Conservation (phyloP, 2,329 filamentous ascomycete genomes). For the Teratosphaeria destructans region DNA sequence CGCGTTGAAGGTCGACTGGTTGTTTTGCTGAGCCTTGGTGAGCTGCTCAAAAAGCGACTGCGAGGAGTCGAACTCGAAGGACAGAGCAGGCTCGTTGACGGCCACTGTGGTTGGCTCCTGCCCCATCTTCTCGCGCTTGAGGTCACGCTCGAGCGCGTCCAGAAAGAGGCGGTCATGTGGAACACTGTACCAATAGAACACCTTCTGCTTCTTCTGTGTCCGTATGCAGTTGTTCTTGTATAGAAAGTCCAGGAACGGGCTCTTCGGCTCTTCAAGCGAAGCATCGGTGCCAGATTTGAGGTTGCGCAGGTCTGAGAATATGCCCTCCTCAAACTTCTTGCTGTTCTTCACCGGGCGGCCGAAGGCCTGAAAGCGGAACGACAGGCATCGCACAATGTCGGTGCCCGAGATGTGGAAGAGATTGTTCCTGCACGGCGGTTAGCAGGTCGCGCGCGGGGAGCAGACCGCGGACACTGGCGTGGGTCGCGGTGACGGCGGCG, state of each 20-base stretch:
- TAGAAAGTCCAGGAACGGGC: constrained; percentile 92
- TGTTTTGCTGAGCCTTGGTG: constrained; percentile 97
- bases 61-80: constrained; percentile 98
- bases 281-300: constrained; percentile 97
- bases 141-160: constrained; percentile 88
- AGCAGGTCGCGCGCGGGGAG: constrained; percentile 13
- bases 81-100: constrained; percentile 91
- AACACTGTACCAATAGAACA: constrained; percentile 99
- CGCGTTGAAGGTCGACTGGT: constrained; percentile 74
- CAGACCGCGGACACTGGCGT: not conserved
- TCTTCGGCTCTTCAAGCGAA: constrained; percentile 96
- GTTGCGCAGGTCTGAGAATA: constrained; percentile 97
- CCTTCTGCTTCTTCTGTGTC: constrained; percentile 99
- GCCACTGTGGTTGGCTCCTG: constrained; percentile 96
- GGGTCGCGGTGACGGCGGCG: not conserved
- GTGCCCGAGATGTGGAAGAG: constrained; percentile 99
- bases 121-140: constrained; percentile 99
- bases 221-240: constrained; percentile 99
- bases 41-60: constrained; percentile 98
- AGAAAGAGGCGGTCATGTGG: constrained; percentile 95
- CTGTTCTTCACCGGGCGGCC: constrained; percentile 98
- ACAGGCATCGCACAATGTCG: constrained; percentile 95
- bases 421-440: constrained; percentile 60
- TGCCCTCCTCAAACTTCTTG: constrained; percentile 99
- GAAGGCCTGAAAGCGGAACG: constrained; percentile 97